Evolutionary conservation across 768 basidiomycete genomes (phyloP).

Genomic region (Mycena rebaudengoi): DNA sequence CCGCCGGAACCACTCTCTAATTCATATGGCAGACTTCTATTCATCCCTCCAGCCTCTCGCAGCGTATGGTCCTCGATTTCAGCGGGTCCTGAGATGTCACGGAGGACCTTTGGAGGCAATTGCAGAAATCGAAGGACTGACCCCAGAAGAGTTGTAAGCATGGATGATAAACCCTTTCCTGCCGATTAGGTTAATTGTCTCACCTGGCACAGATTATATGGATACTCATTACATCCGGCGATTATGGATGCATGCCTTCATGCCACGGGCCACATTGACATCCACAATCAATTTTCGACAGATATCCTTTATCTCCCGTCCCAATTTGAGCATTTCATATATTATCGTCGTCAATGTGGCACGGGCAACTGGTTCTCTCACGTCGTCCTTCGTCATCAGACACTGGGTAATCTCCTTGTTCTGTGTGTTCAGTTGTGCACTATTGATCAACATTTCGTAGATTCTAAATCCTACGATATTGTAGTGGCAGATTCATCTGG

Average conservation of each 20-base stretch:
- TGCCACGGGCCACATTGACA: neutral
- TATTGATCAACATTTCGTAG: neutral
- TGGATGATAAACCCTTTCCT: neutral
- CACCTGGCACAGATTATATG: neutral
- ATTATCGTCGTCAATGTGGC: neutral
- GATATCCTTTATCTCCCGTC: conserved; percentile 5
- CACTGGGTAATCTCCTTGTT: neutral
- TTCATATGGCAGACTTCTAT: neutral
- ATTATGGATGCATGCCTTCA: conserved; percentile 11
- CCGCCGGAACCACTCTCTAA: neutral
- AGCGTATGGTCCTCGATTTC: conserved; percentile 2
- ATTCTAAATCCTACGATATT: neutral
- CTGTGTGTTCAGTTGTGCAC: neutral
- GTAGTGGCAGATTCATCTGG: neutral
- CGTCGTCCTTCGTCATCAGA: neutral
- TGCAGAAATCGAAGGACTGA: neutral
- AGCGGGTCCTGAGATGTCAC: conserved; percentile 10
- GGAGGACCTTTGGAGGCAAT: conserved; percentile 5
- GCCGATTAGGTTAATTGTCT: neutral
- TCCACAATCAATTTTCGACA: conserved; percentile 1
- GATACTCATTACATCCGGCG: neutral
- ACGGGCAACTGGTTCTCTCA: neutral
- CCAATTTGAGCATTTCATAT: neutral
- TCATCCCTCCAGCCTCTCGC: neutral
- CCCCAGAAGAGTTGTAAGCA: neutral